Percentiles rank a stretch among this genome's conserved stretches.
Conservation (phyloP, 1,139 yeast species). For the Lodderomyces orthopsilosis region DNA sequence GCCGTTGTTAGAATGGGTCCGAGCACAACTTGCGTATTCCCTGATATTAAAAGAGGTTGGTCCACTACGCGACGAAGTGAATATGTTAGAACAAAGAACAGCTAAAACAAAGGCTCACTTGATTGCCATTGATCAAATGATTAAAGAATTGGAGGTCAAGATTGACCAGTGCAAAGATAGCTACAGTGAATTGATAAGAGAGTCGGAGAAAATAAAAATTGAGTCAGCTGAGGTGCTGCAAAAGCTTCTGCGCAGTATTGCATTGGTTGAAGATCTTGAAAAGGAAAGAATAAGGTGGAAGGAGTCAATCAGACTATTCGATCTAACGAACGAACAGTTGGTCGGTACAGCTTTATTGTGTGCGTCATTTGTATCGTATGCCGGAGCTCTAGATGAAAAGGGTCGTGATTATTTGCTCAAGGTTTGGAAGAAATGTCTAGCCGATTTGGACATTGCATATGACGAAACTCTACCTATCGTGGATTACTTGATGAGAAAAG, state of each 20-base stretch:
- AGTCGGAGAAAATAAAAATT: constrained; percentile 68
- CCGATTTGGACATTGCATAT: constrained; percentile 36
- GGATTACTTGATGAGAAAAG: constrained; percentile 36
- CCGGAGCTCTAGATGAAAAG: constrained; percentile 59
- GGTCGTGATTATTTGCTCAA: constrained; percentile 38
- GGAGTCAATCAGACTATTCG: constrained; percentile 50
- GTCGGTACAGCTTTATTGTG: constrained; percentile 66
- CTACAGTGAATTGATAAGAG: constrained; percentile 74
- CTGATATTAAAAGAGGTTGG: constrained; percentile 66
- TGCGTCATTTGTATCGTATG: constrained; percentile 61
- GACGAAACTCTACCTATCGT: constrained; percentile 35
- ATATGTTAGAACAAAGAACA: constrained; percentile 56
- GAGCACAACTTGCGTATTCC: constrained; percentile 77
- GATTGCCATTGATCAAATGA: constrained; percentile 81
- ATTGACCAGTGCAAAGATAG: constrained; percentile 66
- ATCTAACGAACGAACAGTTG: constrained; percentile 41
- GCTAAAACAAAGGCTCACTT: constrained; percentile 62
- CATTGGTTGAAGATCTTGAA: constrained; percentile 61
- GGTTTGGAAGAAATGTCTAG: constrained; percentile 44
- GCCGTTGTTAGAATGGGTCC: constrained; percentile 85
- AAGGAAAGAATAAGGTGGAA: constrained; percentile 80
- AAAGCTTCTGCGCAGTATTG: constrained; percentile 62
- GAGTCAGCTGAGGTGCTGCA: constrained; percentile 65
- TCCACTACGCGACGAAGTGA: constrained; percentile 72
- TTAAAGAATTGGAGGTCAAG: constrained; percentile 64